phyloP scores from a whole-genome alignment of 1,284 basidiomycete genomes.

The Fomitopsis schrenkii region DNA sequence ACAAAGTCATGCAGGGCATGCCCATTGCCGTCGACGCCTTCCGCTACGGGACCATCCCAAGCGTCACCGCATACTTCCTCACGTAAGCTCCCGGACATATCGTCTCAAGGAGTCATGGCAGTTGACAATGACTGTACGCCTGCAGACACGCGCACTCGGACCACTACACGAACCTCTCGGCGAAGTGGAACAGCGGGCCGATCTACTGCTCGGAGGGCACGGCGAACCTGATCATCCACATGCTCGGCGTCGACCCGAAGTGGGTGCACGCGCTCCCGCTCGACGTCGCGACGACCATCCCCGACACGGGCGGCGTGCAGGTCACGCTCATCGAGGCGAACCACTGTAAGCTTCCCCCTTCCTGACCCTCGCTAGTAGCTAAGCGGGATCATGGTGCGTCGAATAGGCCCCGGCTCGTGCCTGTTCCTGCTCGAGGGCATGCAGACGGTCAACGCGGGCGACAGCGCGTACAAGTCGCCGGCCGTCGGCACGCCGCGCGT shows the following conservation, averaged over 20 bases:
- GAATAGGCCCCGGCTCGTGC: constrained; percentile 81
- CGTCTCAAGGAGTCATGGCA: not conserved
- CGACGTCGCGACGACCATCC: constrained; percentile 71
- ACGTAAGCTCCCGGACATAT: constrained; percentile 48
- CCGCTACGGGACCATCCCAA: constrained; percentile 87
- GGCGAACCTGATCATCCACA: constrained; percentile 86
- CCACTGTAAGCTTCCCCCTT: constrained; percentile 58
- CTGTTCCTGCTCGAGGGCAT: constrained; percentile 92
- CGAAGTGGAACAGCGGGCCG: constrained; percentile 85
- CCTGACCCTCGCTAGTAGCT: not conserved
- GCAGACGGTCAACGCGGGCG: constrained; percentile 86
- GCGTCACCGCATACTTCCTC: constrained; percentile 85
- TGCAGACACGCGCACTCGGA: constrained; percentile 89
- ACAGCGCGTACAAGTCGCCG: constrained; percentile 68
- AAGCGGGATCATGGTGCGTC: no score
- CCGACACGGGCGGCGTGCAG: constrained; percentile 80
- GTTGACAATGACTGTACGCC: not conserved
- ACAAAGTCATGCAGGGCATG: constrained; percentile 97
- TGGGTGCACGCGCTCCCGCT: constrained; percentile 88
- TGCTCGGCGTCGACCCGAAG: constrained; percentile 82
- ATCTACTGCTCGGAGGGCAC: constrained; percentile 95
- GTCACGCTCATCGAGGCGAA: constrained; percentile 98
- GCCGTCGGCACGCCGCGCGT: constrained; percentile 64
- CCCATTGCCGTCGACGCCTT: constrained; percentile 96
- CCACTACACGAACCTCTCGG: constrained; percentile 88